Conservation (phyloP, 2,329 filamentous ascomycete species). For the Verruconis gallopava region DNA sequence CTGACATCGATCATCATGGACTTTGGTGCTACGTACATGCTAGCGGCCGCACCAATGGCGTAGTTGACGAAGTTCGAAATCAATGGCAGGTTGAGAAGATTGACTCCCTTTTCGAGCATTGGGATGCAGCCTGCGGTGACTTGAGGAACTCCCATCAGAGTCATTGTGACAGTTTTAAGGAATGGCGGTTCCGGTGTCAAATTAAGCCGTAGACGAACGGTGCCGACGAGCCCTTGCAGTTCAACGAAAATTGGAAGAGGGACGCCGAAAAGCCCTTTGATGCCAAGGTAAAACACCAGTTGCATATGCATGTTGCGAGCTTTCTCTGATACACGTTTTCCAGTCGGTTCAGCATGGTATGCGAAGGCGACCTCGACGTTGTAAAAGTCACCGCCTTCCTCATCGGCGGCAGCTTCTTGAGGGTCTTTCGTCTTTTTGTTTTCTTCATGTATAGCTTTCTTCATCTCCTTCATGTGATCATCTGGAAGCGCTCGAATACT, state of each 20-base stretch:
- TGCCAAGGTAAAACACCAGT: constrained; percentile 81
- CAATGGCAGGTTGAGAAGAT: constrained; percentile 78
- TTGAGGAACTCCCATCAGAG: constrained; percentile 85
- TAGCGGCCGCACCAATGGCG: constrained; percentile 73
- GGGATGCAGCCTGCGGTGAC: constrained; percentile 82
- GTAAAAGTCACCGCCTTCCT: constrained; percentile 85
- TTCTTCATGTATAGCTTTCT: constrained; percentile 64
- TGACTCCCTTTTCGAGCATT: constrained; percentile 82
- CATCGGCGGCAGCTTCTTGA: constrained; percentile 74
- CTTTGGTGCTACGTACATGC: constrained; percentile 89
- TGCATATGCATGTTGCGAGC: constrained; percentile 97
- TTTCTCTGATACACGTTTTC: constrained; percentile 59
- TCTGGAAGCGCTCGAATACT: constrained; percentile 80
- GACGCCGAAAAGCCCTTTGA: constrained; percentile 79
- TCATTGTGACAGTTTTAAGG: constrained; percentile 82
- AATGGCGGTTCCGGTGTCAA: constrained; percentile 87
- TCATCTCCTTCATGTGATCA: constrained; percentile 65
- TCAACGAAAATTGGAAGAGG: constrained; percentile 83
- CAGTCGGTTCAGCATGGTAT: constrained; percentile 73
- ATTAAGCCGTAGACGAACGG: constrained; percentile 67
- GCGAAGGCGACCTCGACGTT: constrained; percentile 84
- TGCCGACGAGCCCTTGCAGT: constrained; percentile 80
- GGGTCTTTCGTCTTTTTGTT: constrained; percentile 74
- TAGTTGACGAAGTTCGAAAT: constrained; percentile 97
- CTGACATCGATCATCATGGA: constrained; percentile 84